These are phyloP conservation scores for Blastocystis sp. DNA, from an alignment of 352 stramenopile species.

Conservation along the genomic window DNA sequence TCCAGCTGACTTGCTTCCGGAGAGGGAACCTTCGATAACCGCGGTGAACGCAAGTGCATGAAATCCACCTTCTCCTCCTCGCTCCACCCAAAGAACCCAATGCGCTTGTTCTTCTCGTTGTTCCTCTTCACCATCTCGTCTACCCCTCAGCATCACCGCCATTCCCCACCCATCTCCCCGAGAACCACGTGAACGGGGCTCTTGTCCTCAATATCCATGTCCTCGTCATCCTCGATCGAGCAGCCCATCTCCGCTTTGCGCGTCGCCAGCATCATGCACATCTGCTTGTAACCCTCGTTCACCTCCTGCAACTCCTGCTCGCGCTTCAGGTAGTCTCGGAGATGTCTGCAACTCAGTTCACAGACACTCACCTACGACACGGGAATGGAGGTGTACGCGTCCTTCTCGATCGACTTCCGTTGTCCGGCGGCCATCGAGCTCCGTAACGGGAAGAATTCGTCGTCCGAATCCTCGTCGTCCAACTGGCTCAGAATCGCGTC, in stretches of 20 bases:
- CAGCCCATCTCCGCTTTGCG: background rate
- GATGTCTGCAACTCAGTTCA: background rate
- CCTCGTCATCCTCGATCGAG: background rate
- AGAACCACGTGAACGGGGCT: background rate
- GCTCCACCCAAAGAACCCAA: background rate
- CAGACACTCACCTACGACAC: background rate
- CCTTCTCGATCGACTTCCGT: background rate
- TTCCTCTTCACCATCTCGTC: background rate
- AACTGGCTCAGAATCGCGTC: slow-evolving; percentile 54
- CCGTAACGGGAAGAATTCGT: background rate
- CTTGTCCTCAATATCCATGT: background rate
- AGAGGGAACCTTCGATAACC: slow-evolving; percentile 22
- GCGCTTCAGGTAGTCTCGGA: slow-evolving; percentile 29
- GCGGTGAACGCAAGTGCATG: slow-evolving; percentile 18
- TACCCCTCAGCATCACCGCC: background rate
- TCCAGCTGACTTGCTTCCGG: background rate
- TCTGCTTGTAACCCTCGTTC: slow-evolving; percentile 19
- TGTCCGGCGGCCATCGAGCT: background rate
- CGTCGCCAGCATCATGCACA: background rate
- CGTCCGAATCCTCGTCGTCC: slow-evolving; percentile 59
- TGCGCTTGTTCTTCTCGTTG: background rate
- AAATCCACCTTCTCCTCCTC: background rate
- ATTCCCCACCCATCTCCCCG: background rate
- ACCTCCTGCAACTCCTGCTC: slow-evolving; percentile 64
- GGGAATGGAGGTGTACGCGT: background rate